Evolutionary conservation across 768 basidiomycete species (phyloP), one percentile per base, ranked within the genome.

Genomic region (Tremella yokohamensis): DNA sequence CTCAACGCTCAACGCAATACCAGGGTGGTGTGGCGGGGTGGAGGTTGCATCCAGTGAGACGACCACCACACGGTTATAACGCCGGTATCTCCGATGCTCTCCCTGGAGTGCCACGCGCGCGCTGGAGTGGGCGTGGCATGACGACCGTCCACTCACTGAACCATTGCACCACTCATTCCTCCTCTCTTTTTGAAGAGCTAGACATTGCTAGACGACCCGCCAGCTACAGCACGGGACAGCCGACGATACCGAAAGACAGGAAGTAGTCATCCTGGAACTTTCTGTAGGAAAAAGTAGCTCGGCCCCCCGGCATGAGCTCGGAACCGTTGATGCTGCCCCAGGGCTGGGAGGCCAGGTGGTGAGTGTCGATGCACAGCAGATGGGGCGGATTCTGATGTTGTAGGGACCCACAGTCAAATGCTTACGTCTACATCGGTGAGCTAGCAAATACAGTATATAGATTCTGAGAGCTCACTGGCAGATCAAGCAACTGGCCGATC

Each of bases 341-440:
- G 63, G 93, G 92, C 40, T 96, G 93, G 93, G 81, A 83, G 63
- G 88, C 90, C 73, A 87, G 93, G 82, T 96, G 93, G n/a, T 44
- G 25, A 22, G 44, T 45, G 15, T 25, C 38, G 29, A 9, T 19
- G 49, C n/a, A 12, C 4, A 18, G 57, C 15, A 6, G 51, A 52
- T 49, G 57, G 52, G 42, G 65, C 57, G 48, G 57, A 39, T 58
- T 47, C 44, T 63, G 52, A 54, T 59, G 40, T 59, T 42, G 37
- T 73, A 92, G 90, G 91, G 89, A 93, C 76, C 79, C 80, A 52
- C 81, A 81, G 60, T 82, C 87, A 77, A 87, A 90, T 76, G 84
- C 86, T 69, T 89, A 88, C 79, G 81, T 91, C 73, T 96, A 90
- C 80, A 85, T 90, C 77, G 58, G 50, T 45, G 19, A 22, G 19